Conservation (phyloP, 1,284 basidiomycete species). For the Cryptococcus sp. region DNA sequence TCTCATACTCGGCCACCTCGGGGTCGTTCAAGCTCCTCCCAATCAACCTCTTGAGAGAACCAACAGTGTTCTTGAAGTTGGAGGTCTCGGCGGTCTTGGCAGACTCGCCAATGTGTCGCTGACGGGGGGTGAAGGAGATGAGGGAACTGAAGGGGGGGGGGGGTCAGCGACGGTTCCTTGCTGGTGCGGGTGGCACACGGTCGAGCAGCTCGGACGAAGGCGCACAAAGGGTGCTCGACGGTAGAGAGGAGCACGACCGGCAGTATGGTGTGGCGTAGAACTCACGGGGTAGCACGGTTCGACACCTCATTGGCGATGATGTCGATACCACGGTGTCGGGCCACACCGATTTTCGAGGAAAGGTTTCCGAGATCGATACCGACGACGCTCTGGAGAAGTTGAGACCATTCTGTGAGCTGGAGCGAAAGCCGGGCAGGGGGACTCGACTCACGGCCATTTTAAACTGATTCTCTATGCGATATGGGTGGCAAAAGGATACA, state of each 20-base stretch:
- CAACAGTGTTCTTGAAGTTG: constrained; percentile 93
- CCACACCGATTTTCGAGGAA: constrained; percentile 90
- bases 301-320: constrained; percentile 94
- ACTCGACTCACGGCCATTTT: constrained; percentile 37
- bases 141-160: constrained; percentile 62
- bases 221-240: background rate
- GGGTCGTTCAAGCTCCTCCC: constrained; percentile 72
- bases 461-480: constrained; percentile 7
- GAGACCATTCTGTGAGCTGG: background rate
- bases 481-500: background rate
- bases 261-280: constrained; percentile 8
- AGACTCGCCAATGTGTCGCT: constrained; percentile 82
- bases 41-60: constrained; percentile 80
- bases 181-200: too few species aligned
- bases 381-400: constrained; percentile 60
- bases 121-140: constrained; percentile 83
- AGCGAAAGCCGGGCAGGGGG: background rate
- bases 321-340: constrained; percentile 87
- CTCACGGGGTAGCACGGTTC: constrained; percentile 87
- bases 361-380: constrained; percentile 88
- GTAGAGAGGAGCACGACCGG: too few species aligned
- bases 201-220: background rate
- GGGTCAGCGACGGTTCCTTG: background rate
- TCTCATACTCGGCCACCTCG: constrained; percentile 75
- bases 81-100: constrained; percentile 97